Base-by-base conservation (phyloP, 495 filamentous ascomycete genomes). In the Aspergillus ostianus region DNA sequence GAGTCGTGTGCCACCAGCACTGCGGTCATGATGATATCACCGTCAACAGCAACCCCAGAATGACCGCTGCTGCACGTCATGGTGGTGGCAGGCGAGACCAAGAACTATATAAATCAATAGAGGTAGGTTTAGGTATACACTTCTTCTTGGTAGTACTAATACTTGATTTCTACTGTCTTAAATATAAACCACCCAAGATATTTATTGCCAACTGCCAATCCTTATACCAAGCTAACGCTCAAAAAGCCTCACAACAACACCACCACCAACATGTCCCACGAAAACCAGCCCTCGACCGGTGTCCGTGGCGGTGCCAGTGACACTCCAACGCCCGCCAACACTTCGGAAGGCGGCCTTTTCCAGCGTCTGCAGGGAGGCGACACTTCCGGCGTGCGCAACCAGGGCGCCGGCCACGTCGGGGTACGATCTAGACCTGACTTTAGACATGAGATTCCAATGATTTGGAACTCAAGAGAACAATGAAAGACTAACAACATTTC, bases 261-360 rank as follows among this genome's bases (percentile, higher is more conserved):
- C 23, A 26, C 4, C 23, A 26, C 2, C 51, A 58, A 52, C 12
- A 62, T 61, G 60, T 19, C 55, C 58, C 32, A 41, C 47, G 12
- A 45, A 30, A 70, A 63, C 48, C 64, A 62, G 44, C 58, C 55
- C 15, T 50, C 61, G 18, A 59, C 57, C 4, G 51, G 67, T 29
- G 65, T 67, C 48, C 49, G 62, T 1, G 72, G 73, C 52, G 73
- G 73, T 32, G 56, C 67, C 47, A 62, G 72, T 48, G 53, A 66
- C 18, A 12, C 55, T 6, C 72, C 73, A 9, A 74, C 73, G 0
- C 69, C 73, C 13, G 74, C 74, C 19, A 76, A 76, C 63, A 70
- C 73, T 50, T 56, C 53, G 53, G 23, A 26, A 26, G 23, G 23
- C 23, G 4, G 23, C 23, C 4, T 26, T 26, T 26, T 26, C 23